A percentile compares a stretch with the other conserved stretches of the same genome.
Conservation (phyloP, 2,329 filamentous ascomycete species). For the Clarireedia paspali region DNA sequence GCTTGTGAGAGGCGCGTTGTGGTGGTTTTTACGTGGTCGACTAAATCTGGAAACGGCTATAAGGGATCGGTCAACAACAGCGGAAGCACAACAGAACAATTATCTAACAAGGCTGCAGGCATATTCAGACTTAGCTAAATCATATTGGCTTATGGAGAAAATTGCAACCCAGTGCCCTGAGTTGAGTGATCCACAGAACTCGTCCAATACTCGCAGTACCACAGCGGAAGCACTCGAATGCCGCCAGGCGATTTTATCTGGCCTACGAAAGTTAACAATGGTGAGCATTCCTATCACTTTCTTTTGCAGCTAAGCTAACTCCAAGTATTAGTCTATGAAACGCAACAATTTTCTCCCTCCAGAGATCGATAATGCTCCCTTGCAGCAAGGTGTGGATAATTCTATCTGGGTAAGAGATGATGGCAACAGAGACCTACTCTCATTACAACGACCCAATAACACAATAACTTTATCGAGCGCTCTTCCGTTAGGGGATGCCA, state of each 20-base stretch:
- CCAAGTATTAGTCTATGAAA: conserved; percentile 56
- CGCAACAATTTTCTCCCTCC: conserved; percentile 70
- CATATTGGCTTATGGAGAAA: conserved; percentile 67
- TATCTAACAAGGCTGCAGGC: conserved; percentile 62
- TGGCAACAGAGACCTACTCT: conserved; percentile 23
- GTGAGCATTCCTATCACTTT: not conserved
- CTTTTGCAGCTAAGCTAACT: not conserved
- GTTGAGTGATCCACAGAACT: conserved; percentile 16
- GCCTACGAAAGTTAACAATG: conserved; percentile 64
- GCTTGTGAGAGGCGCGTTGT: conserved; percentile 65
- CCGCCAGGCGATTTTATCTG: conserved; percentile 50
- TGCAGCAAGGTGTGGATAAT: conserved; percentile 74
- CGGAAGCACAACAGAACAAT: conserved; percentile 46
- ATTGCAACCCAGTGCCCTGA: conserved; percentile 32
- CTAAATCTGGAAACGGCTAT: conserved; percentile 66
- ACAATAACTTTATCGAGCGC: conserved; percentile 49
- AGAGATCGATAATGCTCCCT: conserved; percentile 52
- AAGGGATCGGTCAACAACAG: conserved; percentile 50
- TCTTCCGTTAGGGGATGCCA: conserved; percentile 70
- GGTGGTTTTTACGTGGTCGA: conserved; percentile 87
- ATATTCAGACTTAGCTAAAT: conserved; percentile 78
- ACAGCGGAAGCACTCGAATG: conserved; percentile 39
- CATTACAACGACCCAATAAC: conserved; percentile 20
- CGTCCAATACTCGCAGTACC: not conserved
- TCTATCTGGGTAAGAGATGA: conserved; percentile 71